Conservation (phyloP, 306 rosid genomes). For the Urtica urens region DNA sequence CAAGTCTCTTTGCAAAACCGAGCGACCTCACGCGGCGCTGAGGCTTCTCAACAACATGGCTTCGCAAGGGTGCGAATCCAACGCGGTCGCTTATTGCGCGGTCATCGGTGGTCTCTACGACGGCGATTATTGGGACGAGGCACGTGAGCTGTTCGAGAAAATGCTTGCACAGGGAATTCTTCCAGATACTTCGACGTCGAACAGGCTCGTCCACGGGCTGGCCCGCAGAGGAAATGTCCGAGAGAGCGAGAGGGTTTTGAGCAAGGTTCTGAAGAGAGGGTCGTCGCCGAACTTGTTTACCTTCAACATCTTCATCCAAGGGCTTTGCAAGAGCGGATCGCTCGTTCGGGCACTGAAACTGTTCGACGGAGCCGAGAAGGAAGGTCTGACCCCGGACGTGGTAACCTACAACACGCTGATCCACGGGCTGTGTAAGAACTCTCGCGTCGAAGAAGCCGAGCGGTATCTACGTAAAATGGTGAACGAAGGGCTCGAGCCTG, state of each 20-base stretch:
- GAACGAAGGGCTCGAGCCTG: conserved; percentile 65
- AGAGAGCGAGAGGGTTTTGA: conserved; percentile 57
- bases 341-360: conserved; percentile 41
- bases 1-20: conserved; percentile 65
- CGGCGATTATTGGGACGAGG: conserved; percentile 25
- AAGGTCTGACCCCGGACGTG: conserved; percentile 65
- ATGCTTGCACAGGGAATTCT: conserved; percentile 48
- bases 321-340: conserved; percentile 53
- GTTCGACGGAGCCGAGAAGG: conserved; percentile 32
- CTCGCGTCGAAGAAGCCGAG: conserved; percentile 58
- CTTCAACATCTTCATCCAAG: conserved; percentile 66
- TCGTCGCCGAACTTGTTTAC: conserved; percentile 68
- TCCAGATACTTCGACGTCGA: conserved; percentile 55
- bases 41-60: conserved; percentile 73
- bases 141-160: conserved; percentile 50
- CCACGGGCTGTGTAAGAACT: conserved; percentile 63
- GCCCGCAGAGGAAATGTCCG: conserved; percentile 55
- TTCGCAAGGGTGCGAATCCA: conserved; percentile 46
- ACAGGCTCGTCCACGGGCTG: conserved; percentile 69
- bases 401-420: conserved; percentile 71
- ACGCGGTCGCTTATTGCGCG: conserved; percentile 71
- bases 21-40: conserved; percentile 59
- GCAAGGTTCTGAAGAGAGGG: conserved; percentile 76
- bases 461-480: conserved; percentile 55
- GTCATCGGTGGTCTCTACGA: conserved; percentile 67